phyloP scores from a whole-genome alignment of 768 basidiomycete genomes.

The Boletales sp. region DNA sequence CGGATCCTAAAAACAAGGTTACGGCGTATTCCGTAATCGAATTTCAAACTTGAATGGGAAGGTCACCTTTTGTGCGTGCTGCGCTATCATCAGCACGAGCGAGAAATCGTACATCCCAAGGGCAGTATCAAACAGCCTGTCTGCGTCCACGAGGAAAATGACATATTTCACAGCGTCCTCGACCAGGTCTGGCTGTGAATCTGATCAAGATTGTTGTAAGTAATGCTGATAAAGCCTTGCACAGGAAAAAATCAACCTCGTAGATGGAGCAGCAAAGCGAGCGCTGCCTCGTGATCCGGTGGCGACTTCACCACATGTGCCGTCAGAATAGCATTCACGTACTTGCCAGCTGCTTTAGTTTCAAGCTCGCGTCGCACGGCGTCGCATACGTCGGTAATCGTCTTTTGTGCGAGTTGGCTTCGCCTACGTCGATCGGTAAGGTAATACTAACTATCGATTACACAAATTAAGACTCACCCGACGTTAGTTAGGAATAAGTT shows the following conservation, averaged over 20 bases:
- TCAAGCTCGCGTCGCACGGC: conserved; percentile 72
- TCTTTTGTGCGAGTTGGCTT: conserved; percentile 53
- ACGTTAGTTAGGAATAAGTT: conserved; percentile 87
- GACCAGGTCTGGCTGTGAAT: conserved; percentile 64
- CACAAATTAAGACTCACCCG: conserved; percentile 48
- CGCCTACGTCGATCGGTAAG: conserved; percentile 40
- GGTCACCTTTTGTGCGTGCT: conserved; percentile 89
- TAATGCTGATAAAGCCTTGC: background rate
- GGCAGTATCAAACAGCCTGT: conserved; percentile 88
- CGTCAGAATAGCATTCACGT: conserved; percentile 88
- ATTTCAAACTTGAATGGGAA: conserved; percentile 5
- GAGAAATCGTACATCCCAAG: conserved; percentile 99
- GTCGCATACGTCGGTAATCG: conserved; percentile 71
- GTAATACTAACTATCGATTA: background rate
- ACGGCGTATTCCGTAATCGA: background rate
- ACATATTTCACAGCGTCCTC: conserved; percentile 98
- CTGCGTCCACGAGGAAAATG: conserved; percentile 94
- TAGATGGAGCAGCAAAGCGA: conserved; percentile 69
- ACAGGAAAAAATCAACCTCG: conserved; percentile 52
- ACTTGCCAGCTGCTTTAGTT: conserved; percentile 65
- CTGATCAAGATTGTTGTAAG: conserved; percentile 4
- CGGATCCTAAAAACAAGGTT: conserved; percentile 67
- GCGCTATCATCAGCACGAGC: conserved; percentile 91
- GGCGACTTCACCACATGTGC: conserved; percentile 91
- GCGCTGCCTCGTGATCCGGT: conserved; percentile 83